Percentiles rank a stretch among this genome's conserved stretches.
Evolutionary conservation across 1,284 basidiomycete species (phyloP).

Genomic region (Sanguinoderma infundibulare): DNA sequence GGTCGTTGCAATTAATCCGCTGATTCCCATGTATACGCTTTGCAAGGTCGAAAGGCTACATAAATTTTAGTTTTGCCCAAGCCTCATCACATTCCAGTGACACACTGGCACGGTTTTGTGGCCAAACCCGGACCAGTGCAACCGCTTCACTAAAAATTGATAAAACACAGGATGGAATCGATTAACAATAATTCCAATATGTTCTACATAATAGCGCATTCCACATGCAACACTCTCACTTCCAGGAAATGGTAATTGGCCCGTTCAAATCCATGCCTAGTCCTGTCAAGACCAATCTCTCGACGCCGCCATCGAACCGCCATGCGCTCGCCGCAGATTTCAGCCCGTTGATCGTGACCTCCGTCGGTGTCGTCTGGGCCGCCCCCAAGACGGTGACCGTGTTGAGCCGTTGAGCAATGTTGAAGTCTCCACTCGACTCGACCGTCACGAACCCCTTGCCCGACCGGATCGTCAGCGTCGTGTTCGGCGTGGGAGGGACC

Average conservation of each 20-base stretch:
- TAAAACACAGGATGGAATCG: too few relatives aligned
- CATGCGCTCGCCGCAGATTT: slow-evolving; percentile 10
- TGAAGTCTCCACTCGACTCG: slow-evolving; percentile 38
- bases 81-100: too few relatives aligned
- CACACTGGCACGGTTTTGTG: too few relatives aligned
- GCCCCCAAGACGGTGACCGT: slow-evolving; percentile 41
- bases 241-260: slow-evolving; percentile 17
- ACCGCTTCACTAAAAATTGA: too few relatives aligned
- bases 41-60: too few relatives aligned
- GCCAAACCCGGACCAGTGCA: too few relatives aligned
- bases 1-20: too few relatives aligned
- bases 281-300: slow-evolving; percentile 22
- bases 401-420: slow-evolving; percentile 34
- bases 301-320: slow-evolving; percentile 21
- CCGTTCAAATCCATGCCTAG: slow-evolving; percentile 22
- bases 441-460: slow-evolving; percentile 39
- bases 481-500: slow-evolving; percentile 53
- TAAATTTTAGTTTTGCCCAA: too few relatives aligned
- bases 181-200: too few relatives aligned
- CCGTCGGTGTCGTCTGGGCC: slow-evolving; percentile 29
- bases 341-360: slow-evolving; percentile 19
- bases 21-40: too few relatives aligned
- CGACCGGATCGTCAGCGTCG: slow-evolving; percentile 46
- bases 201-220: too few relatives aligned
- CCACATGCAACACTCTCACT: too few relatives aligned